A percentile compares a stretch with the other conserved stretches of the same genome.
Evolutionary conservation across 768 basidiomycete species (phyloP).

Genomic region (Dacryopinax primogenitus): DNA sequence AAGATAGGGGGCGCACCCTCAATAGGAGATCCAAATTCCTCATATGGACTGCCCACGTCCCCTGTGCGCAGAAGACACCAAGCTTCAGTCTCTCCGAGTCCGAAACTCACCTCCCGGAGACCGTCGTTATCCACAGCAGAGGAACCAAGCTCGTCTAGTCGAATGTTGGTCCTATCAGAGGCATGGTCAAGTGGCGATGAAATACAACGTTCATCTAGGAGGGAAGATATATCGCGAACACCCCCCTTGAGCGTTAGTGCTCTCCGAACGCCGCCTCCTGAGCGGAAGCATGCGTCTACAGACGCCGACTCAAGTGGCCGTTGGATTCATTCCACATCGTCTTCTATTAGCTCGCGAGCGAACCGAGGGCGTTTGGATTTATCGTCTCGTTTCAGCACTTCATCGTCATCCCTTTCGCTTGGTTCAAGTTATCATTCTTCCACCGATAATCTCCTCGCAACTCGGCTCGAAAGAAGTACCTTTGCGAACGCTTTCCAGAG

Average conservation of each 20-base stretch:
- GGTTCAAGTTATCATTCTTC: conserved; percentile 3
- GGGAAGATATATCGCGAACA: background rate
- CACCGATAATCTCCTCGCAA: background rate
- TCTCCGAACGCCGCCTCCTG: background rate
- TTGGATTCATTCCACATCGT: background rate
- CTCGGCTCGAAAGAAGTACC: background rate
- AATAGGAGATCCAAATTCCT: background rate
- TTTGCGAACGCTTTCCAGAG: background rate
- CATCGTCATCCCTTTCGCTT: background rate
- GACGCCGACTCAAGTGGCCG: background rate
- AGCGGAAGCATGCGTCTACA: background rate
- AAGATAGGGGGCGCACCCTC: background rate
- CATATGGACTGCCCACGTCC: background rate
- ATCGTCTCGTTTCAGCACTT: conserved; percentile 3
- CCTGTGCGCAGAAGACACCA: background rate
- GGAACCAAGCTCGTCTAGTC: background rate
- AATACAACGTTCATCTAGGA: background rate
- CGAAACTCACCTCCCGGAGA: background rate
- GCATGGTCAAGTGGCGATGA: conserved; percentile 2
- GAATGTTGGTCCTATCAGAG: background rate
- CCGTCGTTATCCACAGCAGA: background rate
- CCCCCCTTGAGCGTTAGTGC: background rate
- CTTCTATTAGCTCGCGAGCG: background rate
- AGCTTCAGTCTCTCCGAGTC: background rate
- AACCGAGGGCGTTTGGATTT: background rate